Percentiles rank a stretch among this genome's conserved stretches.
These are phyloP conservation scores for Dothiorella sarmentorum DNA, from an alignment of 2,329 filamentous ascomycete genomes.

Conservation along the genomic window DNA sequence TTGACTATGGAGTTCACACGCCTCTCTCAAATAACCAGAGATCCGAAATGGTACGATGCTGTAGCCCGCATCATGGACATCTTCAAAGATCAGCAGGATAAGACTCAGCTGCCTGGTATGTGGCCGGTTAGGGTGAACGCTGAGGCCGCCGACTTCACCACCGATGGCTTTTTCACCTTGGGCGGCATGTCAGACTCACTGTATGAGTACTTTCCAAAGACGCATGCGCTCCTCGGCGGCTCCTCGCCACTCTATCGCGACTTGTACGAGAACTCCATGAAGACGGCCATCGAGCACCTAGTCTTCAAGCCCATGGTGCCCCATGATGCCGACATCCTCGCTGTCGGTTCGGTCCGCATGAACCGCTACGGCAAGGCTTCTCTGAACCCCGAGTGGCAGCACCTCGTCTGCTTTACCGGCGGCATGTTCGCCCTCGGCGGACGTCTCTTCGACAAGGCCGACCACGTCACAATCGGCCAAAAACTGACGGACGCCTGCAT, in stretches of 20 bases:
- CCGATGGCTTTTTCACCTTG: slow-evolving; percentile 25
- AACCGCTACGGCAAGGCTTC: background rate
- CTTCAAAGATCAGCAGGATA: slow-evolving; percentile 41
- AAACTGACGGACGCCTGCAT: slow-evolving; percentile 60
- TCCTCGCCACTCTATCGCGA: slow-evolving; percentile 45
- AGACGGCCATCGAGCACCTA: slow-evolving; percentile 43
- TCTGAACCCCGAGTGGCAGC: slow-evolving; percentile 52
- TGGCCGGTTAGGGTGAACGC: slow-evolving; percentile 47
- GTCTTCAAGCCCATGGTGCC: slow-evolving; percentile 50
- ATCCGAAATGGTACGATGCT: slow-evolving; percentile 47
- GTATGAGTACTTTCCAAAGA: slow-evolving; percentile 47
- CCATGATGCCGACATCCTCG: slow-evolving; percentile 45
- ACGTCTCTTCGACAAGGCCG: slow-evolving; percentile 53
- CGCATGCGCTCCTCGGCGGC: slow-evolving; percentile 47
- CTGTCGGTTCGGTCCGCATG: background rate
- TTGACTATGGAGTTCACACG: slow-evolving; percentile 49
- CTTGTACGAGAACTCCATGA: slow-evolving; percentile 54
- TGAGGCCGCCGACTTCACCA: slow-evolving; percentile 21
- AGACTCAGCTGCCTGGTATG: slow-evolving; percentile 46
- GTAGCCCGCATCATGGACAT: slow-evolving; percentile 42
- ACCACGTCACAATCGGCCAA: slow-evolving; percentile 54
- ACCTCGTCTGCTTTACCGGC: slow-evolving; percentile 59
- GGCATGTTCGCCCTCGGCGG: slow-evolving; percentile 62
- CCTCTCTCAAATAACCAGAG: slow-evolving; percentile 44
- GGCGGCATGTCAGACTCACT: slow-evolving; percentile 41